phyloP scores from a whole-genome alignment of 2,329 filamentous ascomycete genomes.

The Talaromyces pinophilus region DNA sequence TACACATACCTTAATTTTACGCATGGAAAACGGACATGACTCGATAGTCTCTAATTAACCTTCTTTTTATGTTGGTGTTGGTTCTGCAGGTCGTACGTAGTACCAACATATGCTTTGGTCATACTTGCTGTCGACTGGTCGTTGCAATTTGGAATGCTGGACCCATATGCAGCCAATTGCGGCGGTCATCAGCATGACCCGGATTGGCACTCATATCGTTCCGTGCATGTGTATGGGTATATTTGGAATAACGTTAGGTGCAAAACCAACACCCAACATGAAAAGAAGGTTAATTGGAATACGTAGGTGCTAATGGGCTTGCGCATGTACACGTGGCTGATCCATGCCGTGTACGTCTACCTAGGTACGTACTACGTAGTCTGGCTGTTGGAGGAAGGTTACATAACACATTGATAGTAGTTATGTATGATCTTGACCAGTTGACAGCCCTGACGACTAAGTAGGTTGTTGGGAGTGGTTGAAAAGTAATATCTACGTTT shows the following conservation, averaged over 20 bases:
- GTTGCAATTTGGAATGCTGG: background rate
- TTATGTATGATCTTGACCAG: background rate
- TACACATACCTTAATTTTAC: background rate
- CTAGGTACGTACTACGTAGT: background rate
- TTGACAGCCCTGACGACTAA: background rate
- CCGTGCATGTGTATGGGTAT: background rate
- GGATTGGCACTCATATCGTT: background rate
- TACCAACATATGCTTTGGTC: background rate
- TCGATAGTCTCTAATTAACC: background rate
- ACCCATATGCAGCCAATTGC: too few species aligned
- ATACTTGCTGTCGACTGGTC: background rate
- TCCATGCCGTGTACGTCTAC: background rate
- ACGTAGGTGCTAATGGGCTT: background rate
- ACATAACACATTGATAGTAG: background rate
- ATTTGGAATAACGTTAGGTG: too few species aligned
- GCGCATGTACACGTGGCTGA: background rate
- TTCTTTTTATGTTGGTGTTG: background rate
- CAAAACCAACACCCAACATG: background rate
- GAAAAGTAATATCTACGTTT: background rate
- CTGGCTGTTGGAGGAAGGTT: background rate
- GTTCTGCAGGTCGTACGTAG: background rate
- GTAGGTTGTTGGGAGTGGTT: background rate
- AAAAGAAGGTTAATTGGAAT: slow-evolving; percentile 3
- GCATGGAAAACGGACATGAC: background rate
- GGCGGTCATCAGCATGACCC: slow-evolving; percentile 2